Evolutionary conservation across 768 basidiomycete genomes (phyloP).

Genomic region (Boletus subcaerulescens): DNA sequence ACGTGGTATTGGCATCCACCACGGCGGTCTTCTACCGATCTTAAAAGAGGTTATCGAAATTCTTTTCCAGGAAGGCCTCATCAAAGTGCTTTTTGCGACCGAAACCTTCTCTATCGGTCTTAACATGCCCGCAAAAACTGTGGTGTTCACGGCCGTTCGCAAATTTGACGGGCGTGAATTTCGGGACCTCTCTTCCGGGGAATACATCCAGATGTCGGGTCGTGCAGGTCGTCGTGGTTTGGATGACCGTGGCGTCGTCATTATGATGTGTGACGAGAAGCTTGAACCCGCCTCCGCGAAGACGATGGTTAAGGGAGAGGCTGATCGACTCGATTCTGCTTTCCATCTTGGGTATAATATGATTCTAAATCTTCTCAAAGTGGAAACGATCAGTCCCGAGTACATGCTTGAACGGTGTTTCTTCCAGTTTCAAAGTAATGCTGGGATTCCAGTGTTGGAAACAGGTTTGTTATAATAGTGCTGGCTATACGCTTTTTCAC

Average conservation of each 20-base stretch:
- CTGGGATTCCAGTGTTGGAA: constrained; percentile 82
- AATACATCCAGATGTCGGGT: constrained; percentile 99
- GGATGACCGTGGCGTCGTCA: constrained; percentile 98
- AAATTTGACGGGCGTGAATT: constrained; percentile 98
- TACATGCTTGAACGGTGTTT: constrained; percentile 98
- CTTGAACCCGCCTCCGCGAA: constrained; percentile 90
- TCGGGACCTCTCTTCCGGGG: constrained; percentile 87
- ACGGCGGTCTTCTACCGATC: constrained; percentile 94
- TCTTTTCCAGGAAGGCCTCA: constrained; percentile 95
- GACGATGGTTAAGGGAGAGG: constrained; percentile 97
- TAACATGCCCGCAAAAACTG: constrained; percentile 99
- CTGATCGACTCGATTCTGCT: constrained; percentile 94
- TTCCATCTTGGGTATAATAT: constrained; percentile 99
- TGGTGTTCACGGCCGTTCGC: constrained; percentile 92
- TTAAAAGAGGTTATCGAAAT: constrained; percentile 99
- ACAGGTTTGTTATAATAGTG: constrained; percentile 53
- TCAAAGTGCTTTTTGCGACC: constrained; percentile 97
- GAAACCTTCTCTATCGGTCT: constrained; percentile 98
- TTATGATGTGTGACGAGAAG: constrained; percentile 99
- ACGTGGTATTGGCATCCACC: constrained; percentile 97
- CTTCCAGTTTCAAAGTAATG: constrained; percentile 96
- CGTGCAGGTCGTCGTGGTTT: constrained; percentile 95
- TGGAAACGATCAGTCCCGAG: constrained; percentile 97
- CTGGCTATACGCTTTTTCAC: not conserved
- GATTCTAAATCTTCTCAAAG: constrained; percentile 97